These are phyloP conservation scores for Penicillium frequentans DNA, from an alignment of 2,329 filamentous ascomycete species.

Conservation along the genomic window DNA sequence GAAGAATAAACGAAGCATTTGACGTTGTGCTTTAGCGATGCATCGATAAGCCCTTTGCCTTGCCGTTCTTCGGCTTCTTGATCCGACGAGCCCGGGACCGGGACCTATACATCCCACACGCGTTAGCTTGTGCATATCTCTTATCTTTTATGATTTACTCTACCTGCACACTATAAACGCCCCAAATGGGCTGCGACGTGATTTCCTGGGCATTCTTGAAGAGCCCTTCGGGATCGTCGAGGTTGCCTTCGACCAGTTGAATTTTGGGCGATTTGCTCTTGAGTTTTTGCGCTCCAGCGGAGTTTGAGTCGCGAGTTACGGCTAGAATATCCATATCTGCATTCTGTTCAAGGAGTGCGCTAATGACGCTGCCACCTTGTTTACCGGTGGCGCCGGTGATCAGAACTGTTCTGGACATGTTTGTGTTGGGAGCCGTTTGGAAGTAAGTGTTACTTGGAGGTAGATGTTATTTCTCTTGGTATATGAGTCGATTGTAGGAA, in stretches of 20 bases:
- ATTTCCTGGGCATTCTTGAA: slow-evolving; percentile 49
- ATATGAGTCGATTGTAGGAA: neutral
- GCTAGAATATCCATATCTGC: slow-evolving; percentile 55
- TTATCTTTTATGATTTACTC: slow-evolving; percentile 1
- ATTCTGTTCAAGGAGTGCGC: slow-evolving; percentile 28
- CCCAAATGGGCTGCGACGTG: slow-evolving; percentile 49
- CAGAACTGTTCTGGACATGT: slow-evolving; percentile 25
- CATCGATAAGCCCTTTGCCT: slow-evolving; percentile 60
- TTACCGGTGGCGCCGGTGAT: slow-evolving; percentile 45
- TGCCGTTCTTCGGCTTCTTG: slow-evolving; percentile 51
- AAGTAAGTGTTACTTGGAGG: neutral
- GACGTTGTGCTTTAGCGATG: slow-evolving; percentile 56
- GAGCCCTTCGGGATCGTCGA: slow-evolving; percentile 52
- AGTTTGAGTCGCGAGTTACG: slow-evolving; percentile 59
- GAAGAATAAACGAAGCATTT: slow-evolving; percentile 64
- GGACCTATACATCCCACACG: neutral
- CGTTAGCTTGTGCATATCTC: neutral
- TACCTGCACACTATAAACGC: slow-evolving; percentile 64
- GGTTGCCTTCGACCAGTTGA: slow-evolving; percentile 58
- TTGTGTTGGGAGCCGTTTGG: neutral
- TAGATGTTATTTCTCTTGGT: neutral
- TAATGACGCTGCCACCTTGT: slow-evolving; percentile 40
- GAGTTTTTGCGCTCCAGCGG: slow-evolving; percentile 52
- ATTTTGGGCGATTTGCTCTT: slow-evolving; percentile 48
- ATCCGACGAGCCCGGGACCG: neutral